Base-by-base conservation (phyloP, 148 eudicot genomes). In the Rhododendron mucronatum region DNA sequence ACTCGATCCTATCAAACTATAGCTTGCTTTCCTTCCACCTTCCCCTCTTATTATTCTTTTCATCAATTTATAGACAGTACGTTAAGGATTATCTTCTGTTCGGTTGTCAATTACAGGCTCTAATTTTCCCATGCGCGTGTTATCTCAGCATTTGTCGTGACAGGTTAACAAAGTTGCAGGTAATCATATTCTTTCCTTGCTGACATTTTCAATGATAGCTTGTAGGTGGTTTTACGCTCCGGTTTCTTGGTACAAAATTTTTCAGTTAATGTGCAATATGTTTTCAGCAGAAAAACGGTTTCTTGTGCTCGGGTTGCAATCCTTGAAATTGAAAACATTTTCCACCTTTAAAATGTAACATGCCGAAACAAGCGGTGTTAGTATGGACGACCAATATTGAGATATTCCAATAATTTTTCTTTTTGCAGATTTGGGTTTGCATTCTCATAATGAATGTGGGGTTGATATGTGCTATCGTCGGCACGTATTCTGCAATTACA, bases 111-210 rank as follows among this genome's bases (percentile, higher is more conserved):
- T 83, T 20, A 50, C 81, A 91, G 93, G 81, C 90, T 51, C 41
- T 91, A 50, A 55, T 91, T 48, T 50, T 91, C 26, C 93, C 91
- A 1, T 89, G 91, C 61, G 89, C 88, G 2, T 91, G 93, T 87
- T 91, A 91, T 63, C 88, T 91, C 83, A 85, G 85, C 48, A 80
- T 91, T 83, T 65, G 87, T 82, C 77, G 51, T 9, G 82, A 78
- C 3, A 84, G 83, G 59, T 80, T 91, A 59, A 81, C 82, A 35
- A 86, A 84, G 44, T 55, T 78, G 12, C 82, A 91, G 93, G 93
- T 91, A 41, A 59, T 57, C 18, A 16, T 80, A 10, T 11, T 9
- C 50, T 26, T 28, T 11, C 13, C 14, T 30, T n/a, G 0, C 45
- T 12, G 53, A 23, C 82, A 13, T 78, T 78, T 15, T 57, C 65